These are phyloP conservation scores for Eragrostis tef DNA, from an alignment of 202 grass and related monocot species.

Conservation along the genomic window DNA sequence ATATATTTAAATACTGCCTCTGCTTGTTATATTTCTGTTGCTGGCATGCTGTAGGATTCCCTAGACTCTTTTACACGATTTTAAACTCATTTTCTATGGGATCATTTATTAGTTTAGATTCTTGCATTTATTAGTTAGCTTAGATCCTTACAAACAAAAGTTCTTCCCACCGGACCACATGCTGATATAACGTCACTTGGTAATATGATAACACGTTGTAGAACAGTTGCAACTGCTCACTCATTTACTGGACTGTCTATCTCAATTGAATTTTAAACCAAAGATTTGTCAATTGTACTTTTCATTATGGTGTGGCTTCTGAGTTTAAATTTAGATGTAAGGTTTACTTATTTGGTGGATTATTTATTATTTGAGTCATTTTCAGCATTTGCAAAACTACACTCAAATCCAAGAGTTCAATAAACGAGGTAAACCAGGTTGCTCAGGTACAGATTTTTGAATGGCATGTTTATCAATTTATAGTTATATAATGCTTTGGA, in stretches of 20 bases:
- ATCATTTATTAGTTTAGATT: not conserved
- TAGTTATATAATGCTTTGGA: constrained; percentile 38
- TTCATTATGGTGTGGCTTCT: not conserved
- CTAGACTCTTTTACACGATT: constrained; percentile 33
- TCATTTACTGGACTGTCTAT: constrained; percentile 20
- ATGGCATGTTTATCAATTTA: constrained; percentile 22
- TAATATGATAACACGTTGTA: constrained; percentile 10
- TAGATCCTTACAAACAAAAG: not conserved
- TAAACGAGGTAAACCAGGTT: constrained; percentile 88
- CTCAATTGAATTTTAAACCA: constrained; percentile 40
- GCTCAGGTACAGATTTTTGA: constrained; percentile 76
- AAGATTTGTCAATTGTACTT: not conserved
- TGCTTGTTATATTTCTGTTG: constrained; percentile 30
- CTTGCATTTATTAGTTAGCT: not conserved
- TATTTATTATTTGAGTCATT: constrained; percentile 49
- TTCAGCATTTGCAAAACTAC: constrained; percentile 84
- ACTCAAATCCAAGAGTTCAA: constrained; percentile 70
- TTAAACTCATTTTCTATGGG: constrained; percentile 27
- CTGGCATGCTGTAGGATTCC: constrained; percentile 4
- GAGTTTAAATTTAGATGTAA: constrained; percentile 29
- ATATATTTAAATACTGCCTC: not conserved
- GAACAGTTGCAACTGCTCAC: not conserved
- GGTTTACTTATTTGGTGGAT: constrained; percentile 43
- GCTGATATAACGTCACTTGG: constrained; percentile 6
- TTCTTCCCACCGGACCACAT: not conserved